Evolutionary conservation across 225 moss, liverwort and hornwort genomes (phyloP).

Genomic region (Polytrichum commune): DNA sequence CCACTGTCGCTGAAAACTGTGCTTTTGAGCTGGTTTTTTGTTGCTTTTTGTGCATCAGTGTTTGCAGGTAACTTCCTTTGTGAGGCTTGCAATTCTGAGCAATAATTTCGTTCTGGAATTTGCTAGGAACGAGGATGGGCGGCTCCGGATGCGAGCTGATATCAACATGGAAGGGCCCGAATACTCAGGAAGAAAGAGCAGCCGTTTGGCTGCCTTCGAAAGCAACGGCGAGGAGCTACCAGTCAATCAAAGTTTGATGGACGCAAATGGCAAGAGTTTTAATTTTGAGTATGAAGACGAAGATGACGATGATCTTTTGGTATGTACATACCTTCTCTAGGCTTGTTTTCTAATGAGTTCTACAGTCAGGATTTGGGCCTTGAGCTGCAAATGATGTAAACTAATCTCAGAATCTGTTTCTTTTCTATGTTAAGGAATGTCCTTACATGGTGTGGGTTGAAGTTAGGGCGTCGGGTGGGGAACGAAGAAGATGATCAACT

Average conservation of each 20-base stretch:
- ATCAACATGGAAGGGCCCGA: slow-evolving; percentile 65
- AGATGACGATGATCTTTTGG: slow-evolving; percentile 21
- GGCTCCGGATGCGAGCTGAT: slow-evolving; percentile 74
- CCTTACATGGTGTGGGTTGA: no score
- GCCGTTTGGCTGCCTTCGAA: slow-evolving; percentile 52
- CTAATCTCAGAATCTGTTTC: no score
- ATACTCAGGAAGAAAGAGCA: slow-evolving; percentile 73
- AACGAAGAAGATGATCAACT: slow-evolving; percentile 57
- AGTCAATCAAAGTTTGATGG: slow-evolving; percentile 14
- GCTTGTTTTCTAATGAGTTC: no score
- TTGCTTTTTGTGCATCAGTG: background rate
- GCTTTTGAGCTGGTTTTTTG: background rate
- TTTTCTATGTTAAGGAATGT: no score
- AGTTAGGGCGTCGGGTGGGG: slow-evolving; percentile 4
- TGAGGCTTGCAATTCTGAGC: background rate
- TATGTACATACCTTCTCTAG: no score
- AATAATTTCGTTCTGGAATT: slow-evolving; percentile 4
- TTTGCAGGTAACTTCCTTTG: background rate
- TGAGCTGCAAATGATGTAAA: no score
- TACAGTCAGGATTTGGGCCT: no score
- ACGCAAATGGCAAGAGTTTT: slow-evolving; percentile 8
- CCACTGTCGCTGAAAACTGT: background rate
- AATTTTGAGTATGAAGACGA: slow-evolving; percentile 30
- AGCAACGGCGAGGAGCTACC: slow-evolving; percentile 20
- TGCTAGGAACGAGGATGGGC: slow-evolving; percentile 51